phyloP scores from a whole-genome alignment of 768 basidiomycete species.

The Agaricus subrufescens region DNA sequence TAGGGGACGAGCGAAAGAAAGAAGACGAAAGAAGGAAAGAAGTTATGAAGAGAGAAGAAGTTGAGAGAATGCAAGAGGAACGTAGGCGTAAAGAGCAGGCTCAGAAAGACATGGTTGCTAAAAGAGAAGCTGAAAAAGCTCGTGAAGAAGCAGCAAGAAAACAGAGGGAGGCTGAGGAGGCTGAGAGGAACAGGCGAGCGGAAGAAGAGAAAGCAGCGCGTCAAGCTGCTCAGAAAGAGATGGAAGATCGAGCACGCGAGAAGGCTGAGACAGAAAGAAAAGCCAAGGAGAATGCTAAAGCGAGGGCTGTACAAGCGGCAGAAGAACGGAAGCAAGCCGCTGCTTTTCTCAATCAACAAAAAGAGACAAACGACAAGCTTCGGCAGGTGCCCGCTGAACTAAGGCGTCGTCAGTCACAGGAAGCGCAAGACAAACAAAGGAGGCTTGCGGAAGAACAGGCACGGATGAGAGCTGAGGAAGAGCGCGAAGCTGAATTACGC shows the following conservation, averaged over 20 bases:
- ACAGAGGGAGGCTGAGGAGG: not conserved
- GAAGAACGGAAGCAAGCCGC: not conserved
- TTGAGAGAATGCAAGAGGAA: not conserved
- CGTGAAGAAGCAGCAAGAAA: not conserved
- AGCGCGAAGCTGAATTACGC: not conserved
- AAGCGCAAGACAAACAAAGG: not conserved
- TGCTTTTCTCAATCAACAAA: not conserved
- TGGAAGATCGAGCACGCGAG: not conserved
- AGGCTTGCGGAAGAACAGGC: conserved; percentile 3
- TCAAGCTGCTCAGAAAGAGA: not conserved
- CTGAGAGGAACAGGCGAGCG: not conserved
- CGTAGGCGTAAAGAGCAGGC: conserved; percentile 2
- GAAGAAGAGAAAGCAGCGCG: not conserved
- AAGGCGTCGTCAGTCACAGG: not conserved
- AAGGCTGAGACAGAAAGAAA: not conserved
- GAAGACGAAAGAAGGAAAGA: not conserved
- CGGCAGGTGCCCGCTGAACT: not conserved
- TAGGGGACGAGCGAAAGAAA: not conserved
- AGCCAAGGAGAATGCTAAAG: not conserved
- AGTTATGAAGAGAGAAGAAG: not conserved
- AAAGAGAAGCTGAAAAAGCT: not conserved
- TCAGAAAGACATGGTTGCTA: not conserved
- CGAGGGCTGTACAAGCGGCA: not conserved
- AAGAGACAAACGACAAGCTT: not conserved
- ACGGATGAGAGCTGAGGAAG: not conserved